These are phyloP conservation scores for Phytophthora rubi DNA, from an alignment of 352 stramenopile species.

Conservation along the genomic window DNA sequence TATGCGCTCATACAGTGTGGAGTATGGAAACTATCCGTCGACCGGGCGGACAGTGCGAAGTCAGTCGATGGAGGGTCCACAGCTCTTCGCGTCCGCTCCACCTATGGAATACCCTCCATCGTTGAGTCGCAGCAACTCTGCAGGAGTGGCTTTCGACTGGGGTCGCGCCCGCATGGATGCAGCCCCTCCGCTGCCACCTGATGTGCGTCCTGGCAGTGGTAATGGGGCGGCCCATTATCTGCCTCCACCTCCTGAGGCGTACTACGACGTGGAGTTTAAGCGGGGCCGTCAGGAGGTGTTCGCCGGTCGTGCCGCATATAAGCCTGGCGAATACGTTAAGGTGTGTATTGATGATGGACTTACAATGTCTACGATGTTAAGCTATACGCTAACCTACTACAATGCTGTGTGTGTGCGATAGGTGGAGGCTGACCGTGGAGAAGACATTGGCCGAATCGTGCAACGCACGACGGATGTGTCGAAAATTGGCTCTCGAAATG, in stretches of 20 bases:
- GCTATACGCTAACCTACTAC: not conserved
- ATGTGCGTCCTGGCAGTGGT: conserved; percentile 38
- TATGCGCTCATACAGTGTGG: conserved; percentile 82
- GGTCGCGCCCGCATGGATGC: conserved; percentile 43
- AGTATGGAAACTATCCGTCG: conserved; percentile 62
- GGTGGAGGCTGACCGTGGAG: conserved; percentile 97
- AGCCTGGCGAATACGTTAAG: conserved; percentile 95
- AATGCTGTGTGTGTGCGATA: conserved; percentile 38
- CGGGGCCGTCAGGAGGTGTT: conserved; percentile 92
- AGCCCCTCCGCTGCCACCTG: conserved; percentile 70
- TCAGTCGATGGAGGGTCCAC: conserved; percentile 76
- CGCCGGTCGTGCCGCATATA: conserved; percentile 83
- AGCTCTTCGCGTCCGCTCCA: conserved; percentile 59
- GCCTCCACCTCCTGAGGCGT: conserved; percentile 72
- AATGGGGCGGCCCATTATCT: conserved; percentile 50
- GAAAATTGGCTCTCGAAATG: conserved; percentile 60
- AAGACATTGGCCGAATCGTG: conserved; percentile 96
- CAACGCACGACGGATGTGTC: conserved; percentile 86
- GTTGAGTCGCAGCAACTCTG: conserved; percentile 66
- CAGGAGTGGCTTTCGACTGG: conserved; percentile 72
- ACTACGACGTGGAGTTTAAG: conserved; percentile 97
- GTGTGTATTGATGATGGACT: conserved; percentile 32
- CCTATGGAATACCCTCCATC: conserved; percentile 61
- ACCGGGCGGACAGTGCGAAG: conserved; percentile 62
- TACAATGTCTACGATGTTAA: not conserved